These are phyloP conservation scores for Pleurotus ostreatus DNA, from an alignment of 768 basidiomycete species.

Conservation along the genomic window DNA sequence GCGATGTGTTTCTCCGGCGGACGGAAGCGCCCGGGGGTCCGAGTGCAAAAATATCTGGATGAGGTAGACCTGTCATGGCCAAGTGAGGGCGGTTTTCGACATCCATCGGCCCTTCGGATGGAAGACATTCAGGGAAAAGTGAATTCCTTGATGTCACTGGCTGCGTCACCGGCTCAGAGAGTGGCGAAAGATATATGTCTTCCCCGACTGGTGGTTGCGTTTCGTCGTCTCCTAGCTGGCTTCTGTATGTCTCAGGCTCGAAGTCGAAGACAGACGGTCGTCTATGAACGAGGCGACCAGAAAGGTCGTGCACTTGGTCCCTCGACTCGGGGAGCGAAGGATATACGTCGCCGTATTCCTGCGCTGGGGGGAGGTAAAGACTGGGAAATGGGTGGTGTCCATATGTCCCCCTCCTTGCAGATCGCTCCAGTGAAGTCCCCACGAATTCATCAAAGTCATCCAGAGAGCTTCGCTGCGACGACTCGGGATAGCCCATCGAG, in stretches of 20 bases:
- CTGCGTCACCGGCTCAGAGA: neutral
- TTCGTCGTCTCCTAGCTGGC: no score
- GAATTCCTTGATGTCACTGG: neutral
- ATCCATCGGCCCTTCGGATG: neutral
- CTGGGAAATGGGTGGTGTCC: neutral
- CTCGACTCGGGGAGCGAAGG: neutral
- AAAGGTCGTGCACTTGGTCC: neutral
- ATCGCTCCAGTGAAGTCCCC: neutral
- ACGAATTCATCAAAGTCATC: constrained; percentile 7
- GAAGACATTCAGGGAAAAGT: neutral
- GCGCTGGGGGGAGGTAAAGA: neutral
- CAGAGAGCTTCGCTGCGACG: constrained; percentile 9
- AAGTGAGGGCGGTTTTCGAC: neutral
- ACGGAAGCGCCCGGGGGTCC: neutral
- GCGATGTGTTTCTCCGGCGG: neutral
- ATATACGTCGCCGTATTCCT: neutral
- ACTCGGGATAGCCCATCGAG: constrained; percentile 8
- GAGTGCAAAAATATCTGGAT: neutral
- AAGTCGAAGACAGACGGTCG: neutral
- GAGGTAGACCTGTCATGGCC: neutral
- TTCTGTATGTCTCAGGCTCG: neutral
- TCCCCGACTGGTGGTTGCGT: no score
- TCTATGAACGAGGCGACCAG: neutral
- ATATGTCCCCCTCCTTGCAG: neutral
- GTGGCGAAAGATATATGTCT: no score